Percentiles rank a stretch among this genome's conserved stretches.
Evolutionary conservation across 75 land plant species (phyloP).

Genomic region (Sequoiadendron giganteum): DNA sequence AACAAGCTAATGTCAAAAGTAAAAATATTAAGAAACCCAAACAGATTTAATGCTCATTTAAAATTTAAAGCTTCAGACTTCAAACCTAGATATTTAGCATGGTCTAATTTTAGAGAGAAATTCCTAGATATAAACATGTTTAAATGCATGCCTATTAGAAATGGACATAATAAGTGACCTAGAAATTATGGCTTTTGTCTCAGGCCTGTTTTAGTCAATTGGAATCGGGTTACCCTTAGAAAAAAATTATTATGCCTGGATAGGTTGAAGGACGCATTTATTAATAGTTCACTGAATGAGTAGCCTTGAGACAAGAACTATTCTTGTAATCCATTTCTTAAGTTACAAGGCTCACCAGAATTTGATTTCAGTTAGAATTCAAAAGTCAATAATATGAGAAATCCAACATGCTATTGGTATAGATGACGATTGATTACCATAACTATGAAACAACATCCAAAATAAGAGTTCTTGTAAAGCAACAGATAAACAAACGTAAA

Average conservation of each 20-base stretch:
- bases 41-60: background rate
- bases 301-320: background rate
- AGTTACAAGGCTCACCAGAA: too few species aligned
- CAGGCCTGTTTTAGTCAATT: background rate
- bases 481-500: background rate
- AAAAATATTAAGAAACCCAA: background rate
- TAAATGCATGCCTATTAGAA: background rate
- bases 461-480: background rate
- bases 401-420: too few species aligned
- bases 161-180: background rate
- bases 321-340: background rate
- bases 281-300: background rate
- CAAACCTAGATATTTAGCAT: background rate
- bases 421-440: too few species aligned
- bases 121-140: background rate
- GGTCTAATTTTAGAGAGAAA: background rate
- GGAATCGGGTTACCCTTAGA: background rate
- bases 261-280: background rate
- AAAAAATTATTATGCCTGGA: background rate
- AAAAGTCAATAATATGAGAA: too few species aligned
- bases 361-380: too few species aligned
- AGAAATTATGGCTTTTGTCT: background rate
- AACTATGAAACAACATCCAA: too few species aligned
- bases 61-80: background rate
- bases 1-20: background rate